Evolutionary conservation across 208 protist species (phyloP), one percentile per base, ranked within the genome.

Genomic region (Vickermania ingenoplastis): DNA sequence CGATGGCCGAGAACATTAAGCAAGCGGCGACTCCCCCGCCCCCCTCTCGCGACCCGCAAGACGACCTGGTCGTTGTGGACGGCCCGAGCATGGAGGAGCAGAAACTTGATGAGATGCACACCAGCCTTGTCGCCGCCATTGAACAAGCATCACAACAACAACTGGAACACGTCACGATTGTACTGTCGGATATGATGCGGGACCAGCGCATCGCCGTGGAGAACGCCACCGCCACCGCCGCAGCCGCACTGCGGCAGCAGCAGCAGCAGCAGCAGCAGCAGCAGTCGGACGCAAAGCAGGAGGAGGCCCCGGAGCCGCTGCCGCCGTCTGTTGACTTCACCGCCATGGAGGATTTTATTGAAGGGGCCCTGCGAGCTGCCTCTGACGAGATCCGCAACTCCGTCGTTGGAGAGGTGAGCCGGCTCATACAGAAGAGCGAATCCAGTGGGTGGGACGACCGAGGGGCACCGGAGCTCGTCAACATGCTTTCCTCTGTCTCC

Each of bases 321-420:
- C 36, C 36, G 7, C 11, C 36, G 36, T 17, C 36, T n/a, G 36
- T 45, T n/a, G 36, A 45, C 36, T 45, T 45, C 17, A 45, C 36
- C 17, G 11, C 64, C 0, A 31, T 86, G 53, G 64, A 81, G 49
- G 67, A 75, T 25, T 69, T 68, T 27, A 74, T 87, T 51, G 81
- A 87, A 52, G 70, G 74, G 17, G 65, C 76, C 0, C 57, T 87
- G 30, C 69, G 81, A 36, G 56, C 61, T 2, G 75, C 81, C 4
- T 77, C 77, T 2, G 67, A 87, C 41, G 75, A 80, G 31, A 74
- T 87, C 4, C 72, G 81, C 23, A 73, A 57, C 61, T 3, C n/a
- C 36, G 30, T 72, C 83, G 62, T 41, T 65, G 14, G 54, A 58
- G 45, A 65, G 57, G 51, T 26, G 23, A 50, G 36, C 49, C 23